A percentile compares a stretch with the other conserved stretches of the same genome.
phyloP scores from a whole-genome alignment of 2,329 filamentous ascomycete genomes.

The Nemania serpens region DNA sequence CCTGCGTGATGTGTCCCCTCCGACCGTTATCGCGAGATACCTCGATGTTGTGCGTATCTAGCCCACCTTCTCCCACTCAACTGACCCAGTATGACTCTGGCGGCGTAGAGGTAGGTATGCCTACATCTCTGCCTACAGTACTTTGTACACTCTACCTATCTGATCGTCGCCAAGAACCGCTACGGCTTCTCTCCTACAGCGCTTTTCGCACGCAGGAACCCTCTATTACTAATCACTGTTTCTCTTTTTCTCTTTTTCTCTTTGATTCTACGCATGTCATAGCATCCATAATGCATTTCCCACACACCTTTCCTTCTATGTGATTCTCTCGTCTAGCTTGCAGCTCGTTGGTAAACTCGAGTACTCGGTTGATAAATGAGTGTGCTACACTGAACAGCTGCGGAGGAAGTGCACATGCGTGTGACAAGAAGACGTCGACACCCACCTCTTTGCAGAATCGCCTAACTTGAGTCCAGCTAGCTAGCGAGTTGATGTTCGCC shows the following conservation, averaged over 20 bases:
- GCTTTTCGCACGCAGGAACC: neutral
- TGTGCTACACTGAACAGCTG: too few relatives aligned
- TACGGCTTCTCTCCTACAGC: neutral
- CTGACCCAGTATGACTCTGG: neutral
- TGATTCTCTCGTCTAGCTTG: neutral
- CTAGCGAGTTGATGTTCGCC: constrained; percentile 3
- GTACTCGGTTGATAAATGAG: too few relatives aligned
- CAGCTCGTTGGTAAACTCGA: neutral
- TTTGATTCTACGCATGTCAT: neutral
- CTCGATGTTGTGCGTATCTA: neutral
- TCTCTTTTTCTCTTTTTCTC: constrained; percentile 3
- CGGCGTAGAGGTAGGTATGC: too few relatives aligned
- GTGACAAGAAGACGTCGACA: constrained; percentile 13
- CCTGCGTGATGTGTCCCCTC: constrained; percentile 1
- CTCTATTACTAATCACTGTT: neutral
- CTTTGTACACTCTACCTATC: neutral
- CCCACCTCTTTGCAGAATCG: constrained; percentile 6
- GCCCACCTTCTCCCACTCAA: constrained; percentile 3
- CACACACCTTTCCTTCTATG: neutral
- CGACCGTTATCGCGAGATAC: constrained; percentile 14
- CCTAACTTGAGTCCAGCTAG: neutral
- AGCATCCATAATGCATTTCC: neutral
- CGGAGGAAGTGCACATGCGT: neutral
- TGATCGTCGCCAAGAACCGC: constrained; percentile 5
- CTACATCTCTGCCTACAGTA: too few relatives aligned